Conservation (phyloP, 768 basidiomycete species). For the Panaeolus papilionaceus region DNA sequence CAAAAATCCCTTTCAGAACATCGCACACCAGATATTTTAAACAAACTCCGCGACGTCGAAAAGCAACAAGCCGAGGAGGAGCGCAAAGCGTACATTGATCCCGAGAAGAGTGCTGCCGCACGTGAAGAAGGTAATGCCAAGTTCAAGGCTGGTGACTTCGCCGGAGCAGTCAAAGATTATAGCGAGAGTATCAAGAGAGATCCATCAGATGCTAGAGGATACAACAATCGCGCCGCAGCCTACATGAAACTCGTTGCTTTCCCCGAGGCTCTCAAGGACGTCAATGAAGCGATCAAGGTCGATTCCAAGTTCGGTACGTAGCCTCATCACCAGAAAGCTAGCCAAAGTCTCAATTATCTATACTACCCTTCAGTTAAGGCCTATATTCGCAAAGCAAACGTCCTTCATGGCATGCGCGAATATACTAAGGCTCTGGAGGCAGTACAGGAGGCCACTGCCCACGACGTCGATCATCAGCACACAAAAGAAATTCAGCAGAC, state of each 20-base stretch:
- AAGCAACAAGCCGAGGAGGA: conserved; percentile 79
- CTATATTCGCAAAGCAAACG: conserved; percentile 90
- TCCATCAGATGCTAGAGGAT: conserved; percentile 88
- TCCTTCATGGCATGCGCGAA: conserved; percentile 91
- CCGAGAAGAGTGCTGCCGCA: conserved; percentile 78
- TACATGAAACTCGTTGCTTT: conserved; percentile 95
- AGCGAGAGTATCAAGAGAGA: conserved; percentile 97
- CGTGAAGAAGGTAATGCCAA: conserved; percentile 91
- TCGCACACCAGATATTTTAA: conserved; percentile 90
- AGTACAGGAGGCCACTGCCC: conserved; percentile 75
- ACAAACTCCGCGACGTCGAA: conserved; percentile 88
- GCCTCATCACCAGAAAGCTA: background rate
- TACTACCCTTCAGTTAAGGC: conserved; percentile 73
- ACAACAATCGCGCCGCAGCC: conserved; percentile 98
- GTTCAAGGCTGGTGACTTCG: conserved; percentile 95
- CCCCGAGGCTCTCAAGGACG: conserved; percentile 96
- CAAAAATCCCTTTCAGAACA: conserved; percentile 96
- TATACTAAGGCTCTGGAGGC: conserved; percentile 87
- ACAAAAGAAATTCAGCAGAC: conserved; percentile 81
- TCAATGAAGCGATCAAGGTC: conserved; percentile 89
- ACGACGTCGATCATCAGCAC: conserved; percentile 85
- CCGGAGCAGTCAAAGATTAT: conserved; percentile 89
- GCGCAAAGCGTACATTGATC: conserved; percentile 85
- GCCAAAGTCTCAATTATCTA: background rate
- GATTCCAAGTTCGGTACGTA: conserved; percentile 83